Percentiles rank a stretch among this genome's conserved stretches.
Conservation (phyloP, 371 early-diverging fungal genomes). For the Haplosporangium sp. region DNA sequence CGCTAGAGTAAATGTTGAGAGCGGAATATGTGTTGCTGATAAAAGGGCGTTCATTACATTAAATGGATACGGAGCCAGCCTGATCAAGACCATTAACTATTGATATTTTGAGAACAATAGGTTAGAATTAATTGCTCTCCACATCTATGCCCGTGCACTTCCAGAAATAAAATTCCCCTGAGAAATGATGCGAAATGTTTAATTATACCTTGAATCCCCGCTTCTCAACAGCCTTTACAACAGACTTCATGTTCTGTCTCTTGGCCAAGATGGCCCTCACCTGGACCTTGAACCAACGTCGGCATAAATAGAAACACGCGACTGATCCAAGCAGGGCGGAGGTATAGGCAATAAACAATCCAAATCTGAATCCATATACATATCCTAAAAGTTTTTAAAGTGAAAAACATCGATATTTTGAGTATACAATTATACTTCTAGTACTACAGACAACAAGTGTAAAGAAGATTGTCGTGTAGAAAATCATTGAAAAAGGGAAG, state of each 20-base stretch:
- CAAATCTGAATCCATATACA: conserved; percentile 71
- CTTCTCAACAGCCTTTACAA: conserved; percentile 75
- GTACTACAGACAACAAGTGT: too few relatives aligned
- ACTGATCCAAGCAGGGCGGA: conserved; percentile 72
- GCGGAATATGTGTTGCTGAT: conserved; percentile 71
- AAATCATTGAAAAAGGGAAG: not conserved
- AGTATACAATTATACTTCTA: too few relatives aligned
- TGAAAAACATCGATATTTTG: too few relatives aligned
- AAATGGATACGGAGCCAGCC: conserved; percentile 84
- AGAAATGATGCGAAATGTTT: not conserved
- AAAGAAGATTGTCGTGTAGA: not conserved
- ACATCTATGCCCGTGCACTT: too few relatives aligned
- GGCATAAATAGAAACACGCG: conserved; percentile 69
- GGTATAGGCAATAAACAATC: conserved; percentile 72
- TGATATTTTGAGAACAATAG: conserved; percentile 1
- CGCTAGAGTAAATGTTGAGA: conserved; percentile 67
- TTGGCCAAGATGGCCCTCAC: conserved; percentile 64
- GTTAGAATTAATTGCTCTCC: not conserved
- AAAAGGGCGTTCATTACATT: conserved; percentile 76
- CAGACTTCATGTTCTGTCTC: conserved; percentile 67
- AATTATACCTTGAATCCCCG: conserved; percentile 74
- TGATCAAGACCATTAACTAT: conserved; percentile 72
- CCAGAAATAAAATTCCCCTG: too few relatives aligned
- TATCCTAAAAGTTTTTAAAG: conserved; percentile 57
- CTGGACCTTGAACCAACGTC: conserved; percentile 64